Conservation (phyloP, 495 filamentous ascomycete species). For the Trichocladium antarcticum region DNA sequence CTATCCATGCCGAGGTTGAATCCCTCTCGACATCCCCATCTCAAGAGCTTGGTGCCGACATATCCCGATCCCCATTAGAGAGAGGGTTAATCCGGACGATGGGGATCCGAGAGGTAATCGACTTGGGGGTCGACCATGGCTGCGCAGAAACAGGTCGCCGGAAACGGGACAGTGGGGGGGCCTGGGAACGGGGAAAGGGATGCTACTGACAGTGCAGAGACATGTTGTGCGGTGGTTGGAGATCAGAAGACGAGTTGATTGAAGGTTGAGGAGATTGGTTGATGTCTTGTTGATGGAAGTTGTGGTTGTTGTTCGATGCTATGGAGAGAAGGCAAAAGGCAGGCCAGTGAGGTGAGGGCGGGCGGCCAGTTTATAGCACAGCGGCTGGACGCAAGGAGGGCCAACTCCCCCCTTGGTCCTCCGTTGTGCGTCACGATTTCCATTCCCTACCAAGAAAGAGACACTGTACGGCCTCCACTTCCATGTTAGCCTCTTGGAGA, state of each 20-base stretch:
- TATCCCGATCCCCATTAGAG: not conserved
- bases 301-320: not conserved
- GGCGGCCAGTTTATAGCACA: constrained; percentile 15
- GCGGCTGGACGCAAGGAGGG: not conserved
- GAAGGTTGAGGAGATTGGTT: not conserved
- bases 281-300: not conserved
- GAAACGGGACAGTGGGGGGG: not conserved
- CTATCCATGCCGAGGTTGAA: too few relatives aligned
- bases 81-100: not conserved
- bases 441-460: not conserved
- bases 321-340: constrained; percentile 1
- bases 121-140: not conserved
- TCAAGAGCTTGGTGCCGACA: not conserved
- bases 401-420: not conserved
- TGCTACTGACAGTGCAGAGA: constrained; percentile 46
- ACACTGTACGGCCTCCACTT: not conserved
- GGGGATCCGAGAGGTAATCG: not conserved
- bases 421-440: constrained; percentile 25
- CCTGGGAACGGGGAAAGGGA: not conserved
- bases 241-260: too few relatives aligned
- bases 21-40: not conserved
- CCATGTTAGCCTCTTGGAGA: constrained; percentile 1
- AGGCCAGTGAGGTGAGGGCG: not conserved
- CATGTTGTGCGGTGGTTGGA: constrained; percentile 32
- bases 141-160: not conserved